Evolutionary conservation across 345 rosid genomes (phyloP).

Genomic region (Streptanthus diversifolius): DNA sequence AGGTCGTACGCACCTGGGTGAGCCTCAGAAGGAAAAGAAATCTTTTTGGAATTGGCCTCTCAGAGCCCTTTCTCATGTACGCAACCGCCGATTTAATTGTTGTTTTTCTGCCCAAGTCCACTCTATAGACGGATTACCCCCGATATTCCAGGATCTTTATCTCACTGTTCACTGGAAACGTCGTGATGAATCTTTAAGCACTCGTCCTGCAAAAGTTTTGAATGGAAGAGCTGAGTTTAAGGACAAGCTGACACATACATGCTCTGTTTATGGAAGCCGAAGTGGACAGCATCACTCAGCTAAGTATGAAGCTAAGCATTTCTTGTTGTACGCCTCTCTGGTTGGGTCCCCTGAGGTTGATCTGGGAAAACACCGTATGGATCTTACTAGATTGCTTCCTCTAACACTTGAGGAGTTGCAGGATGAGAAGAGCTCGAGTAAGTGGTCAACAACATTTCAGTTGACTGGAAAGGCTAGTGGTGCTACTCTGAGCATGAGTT

Average conservation of each 20-base stretch:
- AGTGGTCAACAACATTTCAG: constrained; percentile 90
- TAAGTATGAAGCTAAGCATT: constrained; percentile 93
- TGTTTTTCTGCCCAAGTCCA: constrained; percentile 81
- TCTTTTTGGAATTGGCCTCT: constrained; percentile 89
- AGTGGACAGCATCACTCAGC: constrained; percentile 87
- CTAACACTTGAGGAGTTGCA: constrained; percentile 87
- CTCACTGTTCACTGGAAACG: constrained; percentile 88
- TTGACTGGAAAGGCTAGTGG: constrained; percentile 77
- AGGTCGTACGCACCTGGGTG: constrained; percentile 46
- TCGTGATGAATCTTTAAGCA: constrained; percentile 63
- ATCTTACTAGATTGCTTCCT: constrained; percentile 86
- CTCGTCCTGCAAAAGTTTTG: constrained; percentile 56
- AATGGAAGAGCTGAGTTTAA: constrained; percentile 68
- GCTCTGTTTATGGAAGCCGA: constrained; percentile 74
- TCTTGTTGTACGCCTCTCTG: constrained; percentile 65
- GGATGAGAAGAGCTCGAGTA: constrained; percentile 84
- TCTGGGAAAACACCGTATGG: constrained; percentile 94
- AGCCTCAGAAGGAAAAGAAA: constrained; percentile 66
- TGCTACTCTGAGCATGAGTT: constrained; percentile 73
- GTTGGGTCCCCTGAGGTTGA: constrained; percentile 65
- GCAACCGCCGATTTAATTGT: constrained; percentile 65
- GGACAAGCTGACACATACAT: constrained; percentile 66
- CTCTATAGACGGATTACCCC: constrained; percentile 63
- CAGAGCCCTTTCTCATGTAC: constrained; percentile 65
- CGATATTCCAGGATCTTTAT: constrained; percentile 46